phyloP scores from a whole-genome alignment of 2,329 filamentous ascomycete species.

The Aspergillus udagawae region DNA sequence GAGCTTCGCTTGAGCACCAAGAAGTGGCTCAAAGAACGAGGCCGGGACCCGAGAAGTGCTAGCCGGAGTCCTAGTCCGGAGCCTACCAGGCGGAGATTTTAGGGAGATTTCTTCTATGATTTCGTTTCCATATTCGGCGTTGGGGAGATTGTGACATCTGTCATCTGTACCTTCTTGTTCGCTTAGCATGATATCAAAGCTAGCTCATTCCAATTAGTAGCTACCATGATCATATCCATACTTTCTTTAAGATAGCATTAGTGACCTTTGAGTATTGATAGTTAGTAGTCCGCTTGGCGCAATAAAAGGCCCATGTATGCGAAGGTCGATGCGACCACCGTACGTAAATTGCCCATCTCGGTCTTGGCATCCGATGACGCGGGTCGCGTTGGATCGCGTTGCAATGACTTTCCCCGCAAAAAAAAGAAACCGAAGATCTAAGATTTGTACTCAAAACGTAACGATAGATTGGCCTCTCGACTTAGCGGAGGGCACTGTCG shows the following conservation, averaged over 20 bases:
- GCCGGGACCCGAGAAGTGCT: constrained; percentile 76
- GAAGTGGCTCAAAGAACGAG: constrained; percentile 89
- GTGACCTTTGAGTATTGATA: background rate
- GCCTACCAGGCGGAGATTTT: constrained; percentile 69
- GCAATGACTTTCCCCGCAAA: background rate
- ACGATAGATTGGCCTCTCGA: background rate
- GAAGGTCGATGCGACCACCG: background rate
- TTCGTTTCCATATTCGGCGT: constrained; percentile 16
- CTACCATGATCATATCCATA: background rate
- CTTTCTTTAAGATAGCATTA: background rate
- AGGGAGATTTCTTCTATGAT: constrained; percentile 4
- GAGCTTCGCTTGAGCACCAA: constrained; percentile 86
- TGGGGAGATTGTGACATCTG: constrained; percentile 15
- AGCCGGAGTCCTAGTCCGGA: constrained; percentile 83
- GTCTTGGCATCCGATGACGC: constrained; percentile 11
- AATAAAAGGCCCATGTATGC: background rate
- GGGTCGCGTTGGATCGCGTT: constrained; percentile 12
- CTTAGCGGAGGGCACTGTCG: background rate
- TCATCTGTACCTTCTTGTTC: constrained; percentile 13
- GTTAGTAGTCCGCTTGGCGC: background rate
- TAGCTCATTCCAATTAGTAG: constrained; percentile 11
- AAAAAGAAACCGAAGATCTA: background rate
- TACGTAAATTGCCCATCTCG: background rate
- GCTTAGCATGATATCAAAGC: constrained; percentile 28
- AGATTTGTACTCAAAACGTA: background rate